Evolutionary conservation across 495 filamentous ascomycete species (phyloP).

Genomic region (Hypoxylon trugodes): DNA sequence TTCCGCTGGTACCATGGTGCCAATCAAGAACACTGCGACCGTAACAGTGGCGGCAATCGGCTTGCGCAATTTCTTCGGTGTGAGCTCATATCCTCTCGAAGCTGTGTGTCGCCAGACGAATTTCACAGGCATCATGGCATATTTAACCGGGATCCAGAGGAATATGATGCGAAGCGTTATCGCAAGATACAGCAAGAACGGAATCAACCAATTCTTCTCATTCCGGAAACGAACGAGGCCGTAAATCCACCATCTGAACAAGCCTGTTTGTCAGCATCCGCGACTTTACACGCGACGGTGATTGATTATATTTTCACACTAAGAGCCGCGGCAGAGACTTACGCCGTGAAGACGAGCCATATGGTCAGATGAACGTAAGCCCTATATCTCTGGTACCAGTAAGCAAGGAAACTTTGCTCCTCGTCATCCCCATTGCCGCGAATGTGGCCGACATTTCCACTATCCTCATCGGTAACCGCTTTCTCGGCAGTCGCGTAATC

Average conservation of each 20-base stretch:
- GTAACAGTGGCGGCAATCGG: conserved; percentile 66
- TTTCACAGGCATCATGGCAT: conserved; percentile 70
- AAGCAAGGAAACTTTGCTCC: background rate
- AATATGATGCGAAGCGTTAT: conserved; percentile 77
- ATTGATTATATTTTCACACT: conserved; percentile 1
- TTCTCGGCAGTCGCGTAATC: conserved; percentile 46
- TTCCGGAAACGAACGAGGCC: conserved; percentile 75
- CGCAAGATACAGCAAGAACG: conserved; percentile 81
- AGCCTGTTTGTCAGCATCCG: conserved; percentile 14
- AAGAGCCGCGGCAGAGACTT: conserved; percentile 37
- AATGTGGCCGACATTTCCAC: conserved; percentile 42
- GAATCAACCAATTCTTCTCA: conserved; percentile 83
- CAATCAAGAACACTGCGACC: conserved; percentile 76
- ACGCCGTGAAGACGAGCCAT: conserved; percentile 46
- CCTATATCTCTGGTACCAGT: conserved; percentile 33
- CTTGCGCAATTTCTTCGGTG: conserved; percentile 69
- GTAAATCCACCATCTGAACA: conserved; percentile 84
- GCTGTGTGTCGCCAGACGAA: conserved; percentile 72
- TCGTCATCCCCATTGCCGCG: conserved; percentile 1
- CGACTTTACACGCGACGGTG: conserved; percentile 10
- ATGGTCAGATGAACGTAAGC: conserved; percentile 36
- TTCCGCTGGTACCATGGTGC: conserved; percentile 75
- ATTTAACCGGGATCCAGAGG: conserved; percentile 72
- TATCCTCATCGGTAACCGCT: conserved; percentile 52
- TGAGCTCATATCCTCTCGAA: conserved; percentile 56